These are phyloP conservation scores for Agroathelia rolfsii DNA, from an alignment of 1,284 basidiomycete species.

Conservation along the genomic window DNA sequence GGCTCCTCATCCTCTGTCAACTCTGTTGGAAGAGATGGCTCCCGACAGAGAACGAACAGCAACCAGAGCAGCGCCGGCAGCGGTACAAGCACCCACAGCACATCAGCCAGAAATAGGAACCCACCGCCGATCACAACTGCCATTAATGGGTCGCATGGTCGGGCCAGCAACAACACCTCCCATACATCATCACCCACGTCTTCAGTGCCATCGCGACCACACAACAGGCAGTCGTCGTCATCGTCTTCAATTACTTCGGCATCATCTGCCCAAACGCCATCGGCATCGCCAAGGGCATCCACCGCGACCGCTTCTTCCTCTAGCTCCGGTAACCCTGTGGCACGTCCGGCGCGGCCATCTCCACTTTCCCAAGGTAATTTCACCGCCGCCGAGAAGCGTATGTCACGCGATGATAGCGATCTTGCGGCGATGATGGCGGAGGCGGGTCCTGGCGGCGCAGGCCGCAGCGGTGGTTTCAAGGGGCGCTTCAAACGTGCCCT, in stretches of 20 bases:
- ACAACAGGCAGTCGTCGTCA: slow-evolving; percentile 32
- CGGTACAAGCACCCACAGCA: no score
- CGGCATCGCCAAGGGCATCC: slow-evolving; percentile 18
- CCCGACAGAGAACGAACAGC: slow-evolving; percentile 56
- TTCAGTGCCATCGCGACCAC: slow-evolving; percentile 27
- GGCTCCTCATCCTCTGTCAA: slow-evolving; percentile 67
- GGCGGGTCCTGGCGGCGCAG: slow-evolving; percentile 31
- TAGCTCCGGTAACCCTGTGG: slow-evolving; percentile 19
- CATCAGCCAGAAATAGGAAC: no score
- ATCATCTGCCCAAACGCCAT: slow-evolving; percentile 21
- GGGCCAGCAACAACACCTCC: slow-evolving; percentile 6
- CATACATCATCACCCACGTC: slow-evolving; percentile 17
- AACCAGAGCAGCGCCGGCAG: no score
- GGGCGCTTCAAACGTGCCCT: slow-evolving; percentile 67
- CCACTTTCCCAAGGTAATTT: slow-evolving; percentile 66
- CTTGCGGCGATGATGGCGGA: slow-evolving; percentile 45
- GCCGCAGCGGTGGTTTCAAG: slow-evolving; percentile 60
- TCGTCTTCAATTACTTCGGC: slow-evolving; percentile 31
- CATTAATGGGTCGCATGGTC: no score
- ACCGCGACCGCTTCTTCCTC: slow-evolving; percentile 25
- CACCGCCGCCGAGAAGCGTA: slow-evolving; percentile 58
- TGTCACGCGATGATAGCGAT: slow-evolving; percentile 71
- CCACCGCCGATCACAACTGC: no score
- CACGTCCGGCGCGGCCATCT: slow-evolving; percentile 59
- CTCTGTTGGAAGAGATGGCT: slow-evolving; percentile 39